These are phyloP conservation scores for Paramecium octaurelia DNA, from an alignment of 73 alveolate species.

Conservation along the genomic window DNA sequence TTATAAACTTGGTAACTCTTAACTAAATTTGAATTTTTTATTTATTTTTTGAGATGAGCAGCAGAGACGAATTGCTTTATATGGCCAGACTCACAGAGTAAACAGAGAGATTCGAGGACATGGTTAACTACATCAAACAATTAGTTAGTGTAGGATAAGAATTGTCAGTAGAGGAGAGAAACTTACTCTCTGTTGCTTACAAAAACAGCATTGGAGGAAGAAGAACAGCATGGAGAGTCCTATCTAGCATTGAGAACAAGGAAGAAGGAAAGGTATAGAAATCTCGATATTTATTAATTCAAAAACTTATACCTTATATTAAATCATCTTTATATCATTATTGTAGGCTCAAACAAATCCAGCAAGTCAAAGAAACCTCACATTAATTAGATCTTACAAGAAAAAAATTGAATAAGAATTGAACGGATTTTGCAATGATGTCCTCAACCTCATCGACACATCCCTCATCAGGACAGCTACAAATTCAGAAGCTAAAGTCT, in stretches of 20 bases:
- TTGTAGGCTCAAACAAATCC: constrained; percentile 16
- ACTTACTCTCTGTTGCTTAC: constrained; percentile 85
- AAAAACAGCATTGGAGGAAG: constrained; percentile 80
- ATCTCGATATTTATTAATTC: neutral
- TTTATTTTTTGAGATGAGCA: constrained; percentile 38
- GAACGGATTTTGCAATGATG: constrained; percentile 79
- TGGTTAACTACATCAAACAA: constrained; percentile 83
- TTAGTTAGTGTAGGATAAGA: constrained; percentile 71
- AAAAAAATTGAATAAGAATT: constrained; percentile 86
- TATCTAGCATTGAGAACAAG: constrained; percentile 74
- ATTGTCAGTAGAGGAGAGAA: constrained; percentile 84
- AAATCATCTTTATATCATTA: neutral
- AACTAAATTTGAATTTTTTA: neutral
- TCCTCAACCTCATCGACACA: constrained; percentile 72
- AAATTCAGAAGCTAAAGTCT: constrained; percentile 85
- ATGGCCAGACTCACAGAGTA: constrained; percentile 87
- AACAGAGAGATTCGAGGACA: constrained; percentile 88
- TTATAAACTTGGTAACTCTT: neutral
- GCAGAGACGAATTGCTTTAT: constrained; percentile 79
- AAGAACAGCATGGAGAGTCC: constrained; percentile 80
- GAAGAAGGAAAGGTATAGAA: constrained; percentile 72
- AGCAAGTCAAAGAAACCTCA: constrained; percentile 61
- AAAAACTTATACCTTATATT: neutral
- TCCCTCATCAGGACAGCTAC: constrained; percentile 74
- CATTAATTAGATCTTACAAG: constrained; percentile 73